These are phyloP conservation scores for Cutaneotrichosporon spelunceum DNA, from an alignment of 1,284 basidiomycete genomes.

Conservation along the genomic window DNA sequence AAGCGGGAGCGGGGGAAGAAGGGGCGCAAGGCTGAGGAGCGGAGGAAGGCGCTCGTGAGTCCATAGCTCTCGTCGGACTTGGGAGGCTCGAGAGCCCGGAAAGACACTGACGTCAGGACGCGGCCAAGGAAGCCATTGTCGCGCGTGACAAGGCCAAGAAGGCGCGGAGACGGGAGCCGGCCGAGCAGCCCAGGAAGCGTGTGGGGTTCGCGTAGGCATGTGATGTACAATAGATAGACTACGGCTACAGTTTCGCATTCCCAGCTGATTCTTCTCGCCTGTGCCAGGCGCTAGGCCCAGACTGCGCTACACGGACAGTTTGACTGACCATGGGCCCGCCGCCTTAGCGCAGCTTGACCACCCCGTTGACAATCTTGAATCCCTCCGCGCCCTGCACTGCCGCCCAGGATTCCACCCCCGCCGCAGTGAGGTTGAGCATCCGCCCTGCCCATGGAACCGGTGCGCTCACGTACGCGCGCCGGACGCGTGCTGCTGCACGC, in stretches of 20 bases:
- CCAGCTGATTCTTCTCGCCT: too few species aligned
- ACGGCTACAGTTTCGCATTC: slow-evolving; percentile 1
- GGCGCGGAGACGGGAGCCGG: not conserved
- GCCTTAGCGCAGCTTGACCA: slow-evolving; percentile 26
- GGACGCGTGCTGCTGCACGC: slow-evolving; percentile 33
- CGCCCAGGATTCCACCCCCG: slow-evolving; percentile 27
- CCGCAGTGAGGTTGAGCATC: slow-evolving; percentile 25
- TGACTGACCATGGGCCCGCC: too few species aligned
- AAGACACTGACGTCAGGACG: slow-evolving; percentile 2
- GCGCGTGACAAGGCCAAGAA: not conserved
- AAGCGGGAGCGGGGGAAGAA: not conserved
- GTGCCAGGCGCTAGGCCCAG: too few species aligned
- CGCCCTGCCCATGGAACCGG: slow-evolving; percentile 29
- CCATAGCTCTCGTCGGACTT: too few species aligned
- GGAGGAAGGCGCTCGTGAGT: slow-evolving; percentile 21
- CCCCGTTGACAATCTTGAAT: slow-evolving; percentile 24
- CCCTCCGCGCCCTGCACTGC: slow-evolving; percentile 27
- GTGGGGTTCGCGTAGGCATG: slow-evolving; percentile 8
- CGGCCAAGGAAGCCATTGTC: slow-evolving; percentile 14
- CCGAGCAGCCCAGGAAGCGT: not conserved
- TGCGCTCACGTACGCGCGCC: slow-evolving; percentile 32
- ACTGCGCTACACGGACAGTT: too few species aligned
- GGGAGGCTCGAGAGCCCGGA: too few species aligned
- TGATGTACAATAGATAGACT: slow-evolving; percentile 3
- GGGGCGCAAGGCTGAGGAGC: slow-evolving; percentile 36